Evolutionary conservation across 2,329 filamentous ascomycete genomes (phyloP).

Genomic region (Colletotrichum gigasporum): DNA sequence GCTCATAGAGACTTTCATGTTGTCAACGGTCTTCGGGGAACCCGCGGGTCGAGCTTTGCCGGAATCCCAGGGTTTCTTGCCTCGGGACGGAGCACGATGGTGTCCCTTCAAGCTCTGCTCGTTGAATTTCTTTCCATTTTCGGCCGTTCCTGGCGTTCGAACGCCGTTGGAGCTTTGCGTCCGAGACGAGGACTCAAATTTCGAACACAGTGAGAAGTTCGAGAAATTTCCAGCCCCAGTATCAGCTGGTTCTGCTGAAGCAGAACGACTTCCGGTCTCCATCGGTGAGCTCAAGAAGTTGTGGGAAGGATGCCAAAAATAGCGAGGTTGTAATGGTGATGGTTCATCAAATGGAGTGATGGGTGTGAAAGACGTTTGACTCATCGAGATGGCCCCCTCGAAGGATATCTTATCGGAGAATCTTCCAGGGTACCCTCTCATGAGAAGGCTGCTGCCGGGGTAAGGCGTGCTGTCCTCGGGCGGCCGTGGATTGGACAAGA

Average conservation of each 20-base stretch:
- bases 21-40: neutral
- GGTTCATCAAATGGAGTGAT: slow-evolving; percentile 34
- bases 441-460: slow-evolving; percentile 30
- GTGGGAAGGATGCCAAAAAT: slow-evolving; percentile 36
- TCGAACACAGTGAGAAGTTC: neutral
- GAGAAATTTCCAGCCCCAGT: neutral
- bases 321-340: slow-evolving; percentile 32
- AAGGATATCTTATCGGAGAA: slow-evolving; percentile 31
- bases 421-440: slow-evolving; percentile 35
- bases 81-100: no score
- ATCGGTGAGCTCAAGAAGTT: slow-evolving; percentile 32
- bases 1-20: neutral
- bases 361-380: slow-evolving; percentile 16
- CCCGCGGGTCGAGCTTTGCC: neutral
- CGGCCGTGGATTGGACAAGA: neutral
- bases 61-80: neutral
- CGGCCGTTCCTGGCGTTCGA: neutral
- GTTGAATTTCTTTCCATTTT: no score
- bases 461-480: slow-evolving; percentile 25
- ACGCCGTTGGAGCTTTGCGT: neutral
- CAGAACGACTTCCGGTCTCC: slow-evolving; percentile 16
- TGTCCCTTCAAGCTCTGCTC: no score
- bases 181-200: neutral
- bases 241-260: neutral
- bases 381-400: slow-evolving; percentile 32